A percentile compares a stretch with the other conserved stretches of the same genome.
Conservation (phyloP, 2,329 filamentous ascomycete genomes). For the Penicillium sp. region DNA sequence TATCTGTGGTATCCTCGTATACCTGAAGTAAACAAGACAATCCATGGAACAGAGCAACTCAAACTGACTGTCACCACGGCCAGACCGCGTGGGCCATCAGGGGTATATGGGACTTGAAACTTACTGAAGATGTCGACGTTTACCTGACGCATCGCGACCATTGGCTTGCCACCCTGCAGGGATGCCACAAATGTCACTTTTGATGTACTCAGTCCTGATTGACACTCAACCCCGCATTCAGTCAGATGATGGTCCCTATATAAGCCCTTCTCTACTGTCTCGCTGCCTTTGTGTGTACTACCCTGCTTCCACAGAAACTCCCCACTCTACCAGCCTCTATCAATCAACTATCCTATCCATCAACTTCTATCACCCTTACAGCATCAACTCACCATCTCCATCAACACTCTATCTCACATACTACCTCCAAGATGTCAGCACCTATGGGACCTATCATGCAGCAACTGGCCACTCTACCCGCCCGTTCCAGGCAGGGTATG, state of each 20-base stretch:
- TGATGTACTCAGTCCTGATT: conserved; percentile 8
- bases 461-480: conserved; percentile 23
- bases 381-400: neutral
- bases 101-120: conserved; percentile 10
- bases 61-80: neutral
- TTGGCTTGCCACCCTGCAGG: conserved; percentile 18
- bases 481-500: conserved; percentile 24
- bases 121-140: neutral
- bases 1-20: neutral
- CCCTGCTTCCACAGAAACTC: conserved; percentile 1
- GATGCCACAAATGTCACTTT: conserved; percentile 21
- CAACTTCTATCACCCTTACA: neutral
- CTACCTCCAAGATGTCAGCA: conserved; percentile 21
- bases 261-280: conserved; percentile 6
- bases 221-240: conserved; percentile 22
- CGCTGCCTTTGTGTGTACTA: neutral
- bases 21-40: neutral
- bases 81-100: neutral
- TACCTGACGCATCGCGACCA: neutral
- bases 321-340: neutral
- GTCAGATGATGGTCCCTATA: conserved; percentile 28
- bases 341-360: conserved; percentile 2
- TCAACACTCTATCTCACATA: neutral
- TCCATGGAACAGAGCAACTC: neutral
- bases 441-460: conserved; percentile 22